A percentile compares a stretch with the other conserved stretches of the same genome.
Conservation (phyloP, 352 stramenopile species). For the Saprolegnia parasitica region DNA sequence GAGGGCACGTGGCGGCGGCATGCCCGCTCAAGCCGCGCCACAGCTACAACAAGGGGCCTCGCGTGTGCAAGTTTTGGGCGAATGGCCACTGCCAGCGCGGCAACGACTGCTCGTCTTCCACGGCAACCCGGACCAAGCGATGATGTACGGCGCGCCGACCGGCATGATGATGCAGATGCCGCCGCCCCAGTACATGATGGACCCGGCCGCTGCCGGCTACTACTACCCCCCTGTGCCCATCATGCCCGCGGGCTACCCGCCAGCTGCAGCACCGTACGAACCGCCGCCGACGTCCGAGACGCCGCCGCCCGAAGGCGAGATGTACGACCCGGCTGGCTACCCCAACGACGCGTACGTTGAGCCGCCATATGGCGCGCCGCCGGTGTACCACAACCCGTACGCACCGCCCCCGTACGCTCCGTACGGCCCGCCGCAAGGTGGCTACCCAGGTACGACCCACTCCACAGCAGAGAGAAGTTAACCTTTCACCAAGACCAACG, state of each 20-base stretch:
- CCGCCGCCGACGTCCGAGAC: neutral
- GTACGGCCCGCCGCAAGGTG: neutral
- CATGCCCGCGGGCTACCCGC: conserved; percentile 8
- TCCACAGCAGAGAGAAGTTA: neutral
- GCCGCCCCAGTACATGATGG: conserved; percentile 7
- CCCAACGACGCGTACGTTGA: neutral
- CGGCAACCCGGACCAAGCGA: conserved; percentile 7
- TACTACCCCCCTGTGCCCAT: conserved; percentile 18
- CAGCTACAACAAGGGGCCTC: conserved; percentile 12
- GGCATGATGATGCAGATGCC: conserved; percentile 8
- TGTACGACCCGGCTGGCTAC: neutral
- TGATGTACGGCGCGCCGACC: neutral
- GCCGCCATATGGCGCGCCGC: neutral
- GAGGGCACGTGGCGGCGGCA: conserved; percentile 7
- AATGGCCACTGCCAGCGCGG: conserved; percentile 27
- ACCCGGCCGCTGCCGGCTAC: conserved; percentile 1
- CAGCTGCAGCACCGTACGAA: neutral
- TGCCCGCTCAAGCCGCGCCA: conserved; percentile 7
- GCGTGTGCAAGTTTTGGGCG: conserved; percentile 27
- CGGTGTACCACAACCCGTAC: conserved; percentile 4
- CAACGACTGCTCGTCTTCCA: conserved; percentile 25
- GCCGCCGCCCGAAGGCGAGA: conserved; percentile 5
- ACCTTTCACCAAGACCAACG: neutral
- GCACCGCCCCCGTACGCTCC: neutral
- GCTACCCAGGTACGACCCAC: conserved; percentile 9